phyloP scores from a whole-genome alignment of 768 basidiomycete species.

The Macrolepiota albuminosa region DNA sequence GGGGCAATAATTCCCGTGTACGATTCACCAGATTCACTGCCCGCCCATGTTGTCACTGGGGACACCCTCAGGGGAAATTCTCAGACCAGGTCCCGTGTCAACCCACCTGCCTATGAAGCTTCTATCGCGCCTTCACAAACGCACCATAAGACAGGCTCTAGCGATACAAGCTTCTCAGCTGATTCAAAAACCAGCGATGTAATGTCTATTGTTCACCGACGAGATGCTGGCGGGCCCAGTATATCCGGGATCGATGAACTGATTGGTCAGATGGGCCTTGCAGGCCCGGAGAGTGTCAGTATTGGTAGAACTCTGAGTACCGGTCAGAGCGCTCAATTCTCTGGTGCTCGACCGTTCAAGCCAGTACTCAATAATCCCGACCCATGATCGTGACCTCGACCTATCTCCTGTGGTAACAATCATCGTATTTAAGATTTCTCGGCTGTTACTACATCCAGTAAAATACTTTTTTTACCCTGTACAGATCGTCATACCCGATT shows the following conservation, averaged over 20 bases:
- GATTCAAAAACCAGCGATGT: slow-evolving; percentile 17
- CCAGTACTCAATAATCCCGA: slow-evolving; percentile 7
- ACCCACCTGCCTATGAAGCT: slow-evolving; percentile 34
- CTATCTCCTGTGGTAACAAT: not conserved
- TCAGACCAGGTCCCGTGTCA: slow-evolving; percentile 18
- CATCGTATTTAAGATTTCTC: not conserved
- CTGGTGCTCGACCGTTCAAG: slow-evolving; percentile 3
- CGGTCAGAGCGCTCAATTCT: slow-evolving; percentile 13
- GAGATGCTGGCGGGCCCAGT: slow-evolving; percentile 11
- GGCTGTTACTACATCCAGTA: not conserved
- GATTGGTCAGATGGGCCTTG: slow-evolving; percentile 18
- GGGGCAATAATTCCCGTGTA: slow-evolving; percentile 25
- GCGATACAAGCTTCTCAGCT: slow-evolving; percentile 27
- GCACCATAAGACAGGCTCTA: slow-evolving; percentile 24
- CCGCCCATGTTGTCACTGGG: slow-evolving; percentile 11
- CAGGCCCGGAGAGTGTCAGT: slow-evolving; percentile 6
- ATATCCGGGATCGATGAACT: slow-evolving; percentile 20
- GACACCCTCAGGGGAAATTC: slow-evolving; percentile 5
- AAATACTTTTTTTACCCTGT: not conserved
- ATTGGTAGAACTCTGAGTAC: slow-evolving; percentile 17
- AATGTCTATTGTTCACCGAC: not conserved
- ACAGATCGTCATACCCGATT: not conserved
- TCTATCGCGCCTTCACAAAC: slow-evolving; percentile 10
- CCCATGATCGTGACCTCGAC: not conserved
- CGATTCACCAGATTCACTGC: slow-evolving; percentile 27